Conservation (phyloP, 192 early-diverging fungal species). For the Coemansia sp. region DNA sequence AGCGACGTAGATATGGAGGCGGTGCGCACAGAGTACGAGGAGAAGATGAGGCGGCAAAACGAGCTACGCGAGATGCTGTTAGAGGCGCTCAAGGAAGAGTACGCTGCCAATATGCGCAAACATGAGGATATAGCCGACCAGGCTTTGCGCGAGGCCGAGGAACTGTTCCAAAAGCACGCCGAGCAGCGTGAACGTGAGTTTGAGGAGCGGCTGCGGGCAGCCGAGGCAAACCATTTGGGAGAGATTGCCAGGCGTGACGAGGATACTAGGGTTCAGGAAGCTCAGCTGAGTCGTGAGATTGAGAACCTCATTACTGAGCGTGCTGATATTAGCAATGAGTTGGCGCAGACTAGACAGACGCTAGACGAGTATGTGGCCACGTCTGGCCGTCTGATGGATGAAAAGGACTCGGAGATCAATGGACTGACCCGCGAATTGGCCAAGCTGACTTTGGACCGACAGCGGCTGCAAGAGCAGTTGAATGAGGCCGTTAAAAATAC, state of each 20-base stretch:
- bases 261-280: slow-evolving; percentile 22
- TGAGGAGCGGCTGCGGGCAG: slow-evolving; percentile 27
- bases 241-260: slow-evolving; percentile 43
- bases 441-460: slow-evolving; percentile 36
- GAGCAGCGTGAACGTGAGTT: slow-evolving; percentile 37
- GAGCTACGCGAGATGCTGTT: slow-evolving; percentile 53
- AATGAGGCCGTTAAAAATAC: slow-evolving; percentile 10
- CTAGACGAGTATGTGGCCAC: slow-evolving; percentile 42
- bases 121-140: slow-evolving; percentile 41
- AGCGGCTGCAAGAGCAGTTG: slow-evolving; percentile 35
- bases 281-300: slow-evolving; percentile 38
- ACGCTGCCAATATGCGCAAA: slow-evolving; percentile 40
- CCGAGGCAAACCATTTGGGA: slow-evolving; percentile 17
- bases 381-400: slow-evolving; percentile 32
- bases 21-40: slow-evolving; percentile 28
- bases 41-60: slow-evolving; percentile 30
- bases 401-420: slow-evolving; percentile 25
- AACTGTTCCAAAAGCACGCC: slow-evolving; percentile 31
- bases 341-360: slow-evolving; percentile 22
- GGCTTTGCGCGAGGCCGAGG: slow-evolving; percentile 30
- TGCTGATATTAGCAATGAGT: slow-evolving; percentile 14
- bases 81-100: slow-evolving; percentile 45
- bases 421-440: slow-evolving; percentile 36
- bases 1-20: slow-evolving; percentile 48
- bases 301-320: slow-evolving; percentile 33